Evolutionary conservation across 1,284 basidiomycete species (phyloP).

Genomic region (Cutaneotrichosporon curvatum): DNA sequence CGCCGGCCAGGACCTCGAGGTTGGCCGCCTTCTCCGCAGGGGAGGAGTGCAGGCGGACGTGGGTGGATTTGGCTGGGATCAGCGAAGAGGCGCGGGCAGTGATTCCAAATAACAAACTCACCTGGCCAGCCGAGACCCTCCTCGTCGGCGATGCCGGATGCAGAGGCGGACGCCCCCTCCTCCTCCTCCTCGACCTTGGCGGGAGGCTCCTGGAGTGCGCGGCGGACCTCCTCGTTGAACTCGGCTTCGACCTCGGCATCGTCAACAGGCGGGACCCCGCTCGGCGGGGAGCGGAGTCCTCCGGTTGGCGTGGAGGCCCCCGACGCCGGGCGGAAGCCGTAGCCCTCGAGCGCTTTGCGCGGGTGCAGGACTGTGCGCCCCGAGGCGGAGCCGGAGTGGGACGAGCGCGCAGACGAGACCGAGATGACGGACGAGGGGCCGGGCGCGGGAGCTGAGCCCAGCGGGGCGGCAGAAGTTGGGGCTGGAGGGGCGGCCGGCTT

Average conservation of each 20-base stretch:
- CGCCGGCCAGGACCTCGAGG: constrained; percentile 69
- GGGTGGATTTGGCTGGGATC: constrained; percentile 73
- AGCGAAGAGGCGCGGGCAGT: not conserved
- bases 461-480: too few relatives aligned
- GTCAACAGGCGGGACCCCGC: constrained; percentile 2
- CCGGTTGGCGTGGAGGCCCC: constrained; percentile 56
- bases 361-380: constrained; percentile 12
- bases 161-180: not conserved
- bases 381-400: not conserved
- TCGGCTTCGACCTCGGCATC: constrained; percentile 10
- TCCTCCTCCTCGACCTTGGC: not conserved
- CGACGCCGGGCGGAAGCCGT: constrained; percentile 67
- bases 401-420: not conserved
- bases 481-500: not conserved
- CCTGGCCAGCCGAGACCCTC: constrained; percentile 93
- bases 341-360: constrained; percentile 55
- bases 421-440: not conserved
- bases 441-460: not conserved
- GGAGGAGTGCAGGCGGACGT: constrained; percentile 72
- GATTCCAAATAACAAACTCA: constrained; percentile 47
- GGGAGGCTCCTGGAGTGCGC: constrained; percentile 9
- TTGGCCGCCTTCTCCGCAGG: constrained; percentile 63
- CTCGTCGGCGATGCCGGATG: constrained; percentile 60
- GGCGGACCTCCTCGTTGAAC: constrained; percentile 17
- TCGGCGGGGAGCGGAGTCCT: constrained; percentile 1